phyloP scores from a whole-genome alignment of 129 eudicot species.

The Pulicaria dysenterica region DNA sequence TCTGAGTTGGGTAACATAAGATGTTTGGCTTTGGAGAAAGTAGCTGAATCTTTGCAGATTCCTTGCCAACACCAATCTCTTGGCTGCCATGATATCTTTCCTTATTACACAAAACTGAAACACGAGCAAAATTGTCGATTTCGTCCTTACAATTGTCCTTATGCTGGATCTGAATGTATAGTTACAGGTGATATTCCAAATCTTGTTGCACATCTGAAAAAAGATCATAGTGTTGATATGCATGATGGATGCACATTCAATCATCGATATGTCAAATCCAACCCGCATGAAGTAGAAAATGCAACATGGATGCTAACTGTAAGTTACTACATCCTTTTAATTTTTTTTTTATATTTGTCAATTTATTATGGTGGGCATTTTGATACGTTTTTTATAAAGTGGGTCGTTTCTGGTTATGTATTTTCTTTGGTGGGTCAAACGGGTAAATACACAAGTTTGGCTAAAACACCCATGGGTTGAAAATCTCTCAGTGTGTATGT shows the following conservation, averaged over 20 bases:
- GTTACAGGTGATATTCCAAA: slow-evolving; percentile 41
- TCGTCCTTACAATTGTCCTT: slow-evolving; percentile 48
- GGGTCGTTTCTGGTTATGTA: too few relatives aligned
- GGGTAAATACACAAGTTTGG: too few relatives aligned
- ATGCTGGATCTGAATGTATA: slow-evolving; percentile 50
- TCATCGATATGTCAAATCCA: slow-evolving; percentile 51
- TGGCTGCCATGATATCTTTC: slow-evolving; percentile 48
- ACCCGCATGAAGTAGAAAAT: slow-evolving; percentile 51
- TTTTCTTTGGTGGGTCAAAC: too few relatives aligned
- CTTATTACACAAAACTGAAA: slow-evolving; percentile 39
- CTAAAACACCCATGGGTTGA: too few relatives aligned
- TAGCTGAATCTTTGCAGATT: slow-evolving; percentile 45
- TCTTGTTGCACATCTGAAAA: slow-evolving; percentile 48
- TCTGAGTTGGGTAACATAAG: slow-evolving; percentile 49
- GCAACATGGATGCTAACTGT: slow-evolving; percentile 60
- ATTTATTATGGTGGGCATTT: not conserved
- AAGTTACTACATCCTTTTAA: slow-evolving; percentile 5
- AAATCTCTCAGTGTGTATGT: too few relatives aligned
- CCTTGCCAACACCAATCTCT: slow-evolving; percentile 40
- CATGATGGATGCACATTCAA: slow-evolving; percentile 55
- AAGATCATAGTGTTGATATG: slow-evolving; percentile 50
- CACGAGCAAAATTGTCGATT: slow-evolving; percentile 48
- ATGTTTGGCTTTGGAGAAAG: slow-evolving; percentile 50
- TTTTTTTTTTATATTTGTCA: not conserved
- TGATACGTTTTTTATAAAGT: too few relatives aligned